phyloP scores from a whole-genome alignment of 768 basidiomycete species.

The Boletus insuetus region DNA sequence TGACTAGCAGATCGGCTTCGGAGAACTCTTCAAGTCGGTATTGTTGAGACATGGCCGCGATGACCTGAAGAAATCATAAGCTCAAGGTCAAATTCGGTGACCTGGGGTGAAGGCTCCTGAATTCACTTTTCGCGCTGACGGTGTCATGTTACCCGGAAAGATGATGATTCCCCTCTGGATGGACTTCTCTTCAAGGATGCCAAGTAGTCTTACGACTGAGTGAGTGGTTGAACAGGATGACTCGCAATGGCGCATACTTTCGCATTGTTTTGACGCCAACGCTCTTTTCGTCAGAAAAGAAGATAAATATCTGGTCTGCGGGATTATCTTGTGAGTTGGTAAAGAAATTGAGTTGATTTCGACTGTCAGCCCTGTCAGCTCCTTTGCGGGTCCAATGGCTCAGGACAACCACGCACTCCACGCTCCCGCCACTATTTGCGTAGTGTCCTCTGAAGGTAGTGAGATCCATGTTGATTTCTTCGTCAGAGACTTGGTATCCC shows the following conservation, averaged over 20 bases:
- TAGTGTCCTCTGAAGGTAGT: slow-evolving; percentile 71
- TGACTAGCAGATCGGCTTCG: slow-evolving; percentile 93
- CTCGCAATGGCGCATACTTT: slow-evolving; percentile 56
- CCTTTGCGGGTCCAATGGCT: slow-evolving; percentile 1
- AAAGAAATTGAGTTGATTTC: slow-evolving; percentile 86
- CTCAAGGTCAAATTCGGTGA: not conserved
- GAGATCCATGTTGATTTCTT: slow-evolving; percentile 90
- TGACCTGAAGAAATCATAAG: slow-evolving; percentile 56
- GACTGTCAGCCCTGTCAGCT: slow-evolving; percentile 46
- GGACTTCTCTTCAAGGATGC: slow-evolving; percentile 86
- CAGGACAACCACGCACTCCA: slow-evolving; percentile 66
- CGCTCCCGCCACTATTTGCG: slow-evolving; percentile 66
- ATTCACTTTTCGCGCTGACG: slow-evolving; percentile 88
- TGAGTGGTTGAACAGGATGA: slow-evolving; percentile 8
- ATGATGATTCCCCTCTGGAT: slow-evolving; percentile 93
- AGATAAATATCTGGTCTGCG: slow-evolving; percentile 84
- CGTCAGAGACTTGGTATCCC: slow-evolving; percentile 93
- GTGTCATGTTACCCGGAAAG: slow-evolving; percentile 95
- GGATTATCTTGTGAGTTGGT: slow-evolving; percentile 68
- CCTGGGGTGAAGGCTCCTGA: not conserved
- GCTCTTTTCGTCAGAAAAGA: slow-evolving; percentile 93
- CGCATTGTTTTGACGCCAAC: slow-evolving; percentile 98
- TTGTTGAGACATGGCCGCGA: slow-evolving; percentile 82
- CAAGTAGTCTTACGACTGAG: slow-evolving; percentile 61
- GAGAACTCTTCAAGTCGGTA: slow-evolving; percentile 95